A percentile compares a stretch with the other conserved stretches of the same genome.
Evolutionary conservation across 495 filamentous ascomycete species (phyloP).

Genomic region (Penicillium pulvis): DNA sequence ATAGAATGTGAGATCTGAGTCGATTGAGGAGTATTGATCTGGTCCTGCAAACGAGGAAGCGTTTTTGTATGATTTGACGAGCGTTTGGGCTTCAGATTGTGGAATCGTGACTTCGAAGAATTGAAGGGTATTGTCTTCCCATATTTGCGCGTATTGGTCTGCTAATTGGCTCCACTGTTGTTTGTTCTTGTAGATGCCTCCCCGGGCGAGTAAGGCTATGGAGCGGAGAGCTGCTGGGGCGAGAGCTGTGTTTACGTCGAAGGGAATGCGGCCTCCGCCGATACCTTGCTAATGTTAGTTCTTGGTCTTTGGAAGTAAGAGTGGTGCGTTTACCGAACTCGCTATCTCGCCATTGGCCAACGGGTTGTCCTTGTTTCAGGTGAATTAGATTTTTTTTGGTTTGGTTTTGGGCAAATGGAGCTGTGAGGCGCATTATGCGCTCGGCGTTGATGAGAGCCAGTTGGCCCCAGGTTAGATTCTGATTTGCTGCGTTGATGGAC

Average conservation of each 20-base stretch:
- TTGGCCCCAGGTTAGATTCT: slow-evolving; percentile 52
- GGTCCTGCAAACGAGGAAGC: slow-evolving; percentile 45
- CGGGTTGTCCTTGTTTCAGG: slow-evolving; percentile 55
- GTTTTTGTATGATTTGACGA: slow-evolving; percentile 50
- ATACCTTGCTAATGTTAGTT: slow-evolving; percentile 36
- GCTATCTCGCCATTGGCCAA: slow-evolving; percentile 66
- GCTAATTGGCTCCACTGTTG: slow-evolving; percentile 48
- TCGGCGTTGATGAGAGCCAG: slow-evolving; percentile 55
- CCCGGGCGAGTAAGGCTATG: slow-evolving; percentile 52
- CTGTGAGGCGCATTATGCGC: slow-evolving; percentile 58
- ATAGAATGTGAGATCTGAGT: slow-evolving; percentile 52
- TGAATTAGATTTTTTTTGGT: slow-evolving; percentile 57
- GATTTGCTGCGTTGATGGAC: slow-evolving; percentile 48
- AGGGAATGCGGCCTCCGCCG: slow-evolving; percentile 64
- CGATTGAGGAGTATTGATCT: slow-evolving; percentile 41
- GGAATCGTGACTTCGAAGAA: slow-evolving; percentile 56
- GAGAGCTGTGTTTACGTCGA: slow-evolving; percentile 66
- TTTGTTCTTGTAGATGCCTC: slow-evolving; percentile 51
- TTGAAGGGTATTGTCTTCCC: slow-evolving; percentile 62
- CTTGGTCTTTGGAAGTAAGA: not conserved
- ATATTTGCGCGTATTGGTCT: slow-evolving; percentile 55
- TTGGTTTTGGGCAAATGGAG: slow-evolving; percentile 55
- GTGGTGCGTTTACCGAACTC: slow-evolving; percentile 33
- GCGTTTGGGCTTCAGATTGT: slow-evolving; percentile 37
- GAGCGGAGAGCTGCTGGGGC: slow-evolving; percentile 61